Evolutionary conservation across 495 filamentous ascomycete species (phyloP).

Genomic region (Xylaria intraflava): DNA sequence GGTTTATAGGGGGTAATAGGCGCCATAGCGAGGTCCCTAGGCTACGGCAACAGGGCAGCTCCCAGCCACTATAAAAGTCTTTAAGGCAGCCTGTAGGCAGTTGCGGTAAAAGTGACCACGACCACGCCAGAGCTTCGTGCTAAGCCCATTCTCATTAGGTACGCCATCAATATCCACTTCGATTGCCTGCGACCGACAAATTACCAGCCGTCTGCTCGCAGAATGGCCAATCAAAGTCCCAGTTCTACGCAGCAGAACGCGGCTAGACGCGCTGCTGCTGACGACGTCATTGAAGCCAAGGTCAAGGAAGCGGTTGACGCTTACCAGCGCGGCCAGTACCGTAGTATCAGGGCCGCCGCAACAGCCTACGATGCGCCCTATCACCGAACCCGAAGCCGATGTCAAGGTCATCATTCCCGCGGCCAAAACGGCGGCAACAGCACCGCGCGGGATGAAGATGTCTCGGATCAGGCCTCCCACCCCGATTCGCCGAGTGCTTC

Average conservation of each 20-base stretch:
- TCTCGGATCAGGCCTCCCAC: neutral
- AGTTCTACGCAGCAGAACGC: neutral
- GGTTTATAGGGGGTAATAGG: too few relatives aligned
- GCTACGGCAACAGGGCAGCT: too few relatives aligned
- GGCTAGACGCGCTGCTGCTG: neutral
- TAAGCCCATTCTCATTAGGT: too few relatives aligned
- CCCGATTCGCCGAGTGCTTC: neutral
- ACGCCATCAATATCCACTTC: neutral
- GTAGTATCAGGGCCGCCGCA: neutral
- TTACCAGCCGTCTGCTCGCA: neutral
- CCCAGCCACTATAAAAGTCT: too few relatives aligned
- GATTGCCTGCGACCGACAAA: neutral
- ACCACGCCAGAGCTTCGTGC: too few relatives aligned
- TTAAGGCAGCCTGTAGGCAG: too few relatives aligned
- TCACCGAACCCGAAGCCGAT: neutral
- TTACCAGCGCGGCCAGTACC: neutral
- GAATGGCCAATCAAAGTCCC: neutral
- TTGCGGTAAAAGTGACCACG: too few relatives aligned
- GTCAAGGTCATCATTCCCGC: neutral
- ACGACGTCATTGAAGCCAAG: neutral
- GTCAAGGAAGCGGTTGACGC: neutral
- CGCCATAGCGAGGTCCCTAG: too few relatives aligned
- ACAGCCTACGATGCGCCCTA: neutral
- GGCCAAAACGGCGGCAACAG: neutral
- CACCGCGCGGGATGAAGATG: neutral